Conservation (phyloP, 2,329 filamentous ascomycete genomes). For the Fusarium lyarnte region DNA sequence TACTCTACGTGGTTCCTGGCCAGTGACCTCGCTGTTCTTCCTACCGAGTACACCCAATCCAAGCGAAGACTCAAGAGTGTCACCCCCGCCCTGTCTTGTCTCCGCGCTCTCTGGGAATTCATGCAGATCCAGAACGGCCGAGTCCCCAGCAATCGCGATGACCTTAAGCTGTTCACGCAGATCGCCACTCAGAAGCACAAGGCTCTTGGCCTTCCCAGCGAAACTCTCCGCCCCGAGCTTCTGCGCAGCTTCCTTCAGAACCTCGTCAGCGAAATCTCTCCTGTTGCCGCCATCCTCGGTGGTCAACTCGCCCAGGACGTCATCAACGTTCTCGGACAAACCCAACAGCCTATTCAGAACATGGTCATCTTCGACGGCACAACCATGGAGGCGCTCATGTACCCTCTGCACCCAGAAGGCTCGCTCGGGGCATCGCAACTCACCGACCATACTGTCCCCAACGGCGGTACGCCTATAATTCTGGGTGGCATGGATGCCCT, state of each 20-base stretch:
- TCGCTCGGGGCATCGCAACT: slow-evolving; percentile 61
- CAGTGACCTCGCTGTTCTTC: slow-evolving; percentile 77
- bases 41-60: slow-evolving; percentile 72
- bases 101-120: slow-evolving; percentile 92
- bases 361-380: slow-evolving; percentile 91
- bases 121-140: slow-evolving; percentile 61
- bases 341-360: slow-evolving; percentile 96
- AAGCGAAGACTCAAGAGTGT: slow-evolving; percentile 77
- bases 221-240: slow-evolving; percentile 75
- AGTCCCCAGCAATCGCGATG: slow-evolving; percentile 67
- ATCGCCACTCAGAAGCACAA: slow-evolving; percentile 82
- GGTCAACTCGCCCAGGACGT: slow-evolving; percentile 94
- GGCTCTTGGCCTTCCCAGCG: slow-evolving; percentile 73
- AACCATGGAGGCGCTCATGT: slow-evolving; percentile 79
- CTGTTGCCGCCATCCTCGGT: slow-evolving; percentile 88
- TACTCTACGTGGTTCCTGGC: slow-evolving; percentile 91
- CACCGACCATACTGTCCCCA: slow-evolving; percentile 40
- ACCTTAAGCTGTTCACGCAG: slow-evolving; percentile 80
- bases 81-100: slow-evolving; percentile 84
- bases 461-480: slow-evolving; percentile 38
- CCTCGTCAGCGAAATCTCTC: slow-evolving; percentile 82
- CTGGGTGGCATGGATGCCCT: slow-evolving; percentile 38
- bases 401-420: slow-evolving; percentile 79
- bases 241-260: slow-evolving; percentile 88
- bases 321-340: slow-evolving; percentile 91